phyloP scores from a whole-genome alignment of 2,329 filamentous ascomycete genomes.

The Alternaria sp. region DNA sequence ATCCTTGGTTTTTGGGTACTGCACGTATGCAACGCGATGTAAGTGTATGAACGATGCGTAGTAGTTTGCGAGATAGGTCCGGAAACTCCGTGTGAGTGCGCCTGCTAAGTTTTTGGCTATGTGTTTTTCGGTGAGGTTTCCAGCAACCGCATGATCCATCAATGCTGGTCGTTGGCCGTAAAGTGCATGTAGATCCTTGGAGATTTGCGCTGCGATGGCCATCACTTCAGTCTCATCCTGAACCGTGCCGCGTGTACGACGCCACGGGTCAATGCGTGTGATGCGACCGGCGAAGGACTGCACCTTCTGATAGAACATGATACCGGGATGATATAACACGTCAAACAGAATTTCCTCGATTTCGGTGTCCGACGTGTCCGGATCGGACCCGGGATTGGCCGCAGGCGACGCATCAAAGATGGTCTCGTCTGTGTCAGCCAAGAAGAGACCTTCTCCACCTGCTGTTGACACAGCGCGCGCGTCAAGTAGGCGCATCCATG shows the following conservation, averaged over 20 bases:
- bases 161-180: constrained; percentile 60
- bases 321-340: constrained; percentile 62
- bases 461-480: constrained; percentile 61
- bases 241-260: constrained; percentile 62
- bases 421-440: constrained; percentile 57
- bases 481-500: constrained; percentile 64
- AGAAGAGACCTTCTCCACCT: constrained; percentile 62
- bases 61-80: constrained; percentile 64
- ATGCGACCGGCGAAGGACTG: constrained; percentile 65
- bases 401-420: constrained; percentile 56
- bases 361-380: constrained; percentile 37
- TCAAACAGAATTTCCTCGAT: constrained; percentile 62
- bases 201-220: constrained; percentile 60
- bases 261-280: constrained; percentile 64
- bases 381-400: constrained; percentile 37
- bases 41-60: constrained; percentile 64
- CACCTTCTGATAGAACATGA: constrained; percentile 65
- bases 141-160: constrained; percentile 64
- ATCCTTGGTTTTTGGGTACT: constrained; percentile 60
- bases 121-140: constrained; percentile 57
- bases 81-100: constrained; percentile 60
- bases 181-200: constrained; percentile 58
- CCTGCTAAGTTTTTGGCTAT: constrained; percentile 58
- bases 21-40: constrained; percentile 64
- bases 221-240: constrained; percentile 66